Evolutionary conservation across 202 grass and related monocot genomes (phyloP).

Genomic region (Zoysia matrella): DNA sequence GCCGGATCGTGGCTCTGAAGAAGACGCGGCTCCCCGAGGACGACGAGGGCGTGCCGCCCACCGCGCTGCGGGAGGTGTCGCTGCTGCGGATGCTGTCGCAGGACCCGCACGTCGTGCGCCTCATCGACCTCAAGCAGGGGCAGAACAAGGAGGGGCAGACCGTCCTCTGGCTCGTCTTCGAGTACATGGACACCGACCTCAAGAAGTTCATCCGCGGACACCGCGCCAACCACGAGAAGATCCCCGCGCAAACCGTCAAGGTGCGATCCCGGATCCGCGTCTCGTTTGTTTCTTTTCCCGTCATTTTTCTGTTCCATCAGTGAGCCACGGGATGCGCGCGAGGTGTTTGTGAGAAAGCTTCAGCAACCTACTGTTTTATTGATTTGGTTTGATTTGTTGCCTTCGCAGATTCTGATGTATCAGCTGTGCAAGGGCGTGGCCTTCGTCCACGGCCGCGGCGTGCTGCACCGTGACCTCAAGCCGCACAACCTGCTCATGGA

Average conservation of each 20-base stretch:
- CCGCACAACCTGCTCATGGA: slow-evolving; percentile 98
- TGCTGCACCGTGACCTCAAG: slow-evolving; percentile 92
- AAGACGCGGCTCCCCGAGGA: slow-evolving; percentile 97
- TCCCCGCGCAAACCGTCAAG: slow-evolving; percentile 67
- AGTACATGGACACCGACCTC: slow-evolving; percentile 98
- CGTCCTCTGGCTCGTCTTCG: slow-evolving; percentile 92
- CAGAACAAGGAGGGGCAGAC: slow-evolving; percentile 85
- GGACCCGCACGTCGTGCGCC: slow-evolving; percentile 86
- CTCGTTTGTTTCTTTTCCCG: not conserved
- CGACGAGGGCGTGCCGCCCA: slow-evolving; percentile 95
- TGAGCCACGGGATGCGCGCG: not conserved
- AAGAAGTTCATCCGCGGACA: slow-evolving; percentile 92
- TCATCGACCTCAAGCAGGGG: slow-evolving; percentile 92
- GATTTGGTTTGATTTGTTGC: not conserved
- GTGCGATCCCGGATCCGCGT: slow-evolving; percentile 11
- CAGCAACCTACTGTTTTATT: not conserved
- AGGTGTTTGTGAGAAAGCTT: slow-evolving; percentile 40
- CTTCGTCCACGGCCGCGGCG: slow-evolving; percentile 83
- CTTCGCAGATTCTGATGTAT: slow-evolving; percentile 86
- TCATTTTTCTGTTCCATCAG: not conserved
- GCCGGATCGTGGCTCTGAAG: slow-evolving; percentile 95
- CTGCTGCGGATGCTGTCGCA: slow-evolving; percentile 95
- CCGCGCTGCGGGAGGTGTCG: slow-evolving; percentile 92
- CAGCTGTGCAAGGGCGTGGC: slow-evolving; percentile 94
- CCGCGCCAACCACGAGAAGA: slow-evolving; percentile 66